Evolutionary conservation across 306 rosid species (phyloP), one percentile per base, ranked within the genome.

Genomic region (Rosa lucieae): DNA sequence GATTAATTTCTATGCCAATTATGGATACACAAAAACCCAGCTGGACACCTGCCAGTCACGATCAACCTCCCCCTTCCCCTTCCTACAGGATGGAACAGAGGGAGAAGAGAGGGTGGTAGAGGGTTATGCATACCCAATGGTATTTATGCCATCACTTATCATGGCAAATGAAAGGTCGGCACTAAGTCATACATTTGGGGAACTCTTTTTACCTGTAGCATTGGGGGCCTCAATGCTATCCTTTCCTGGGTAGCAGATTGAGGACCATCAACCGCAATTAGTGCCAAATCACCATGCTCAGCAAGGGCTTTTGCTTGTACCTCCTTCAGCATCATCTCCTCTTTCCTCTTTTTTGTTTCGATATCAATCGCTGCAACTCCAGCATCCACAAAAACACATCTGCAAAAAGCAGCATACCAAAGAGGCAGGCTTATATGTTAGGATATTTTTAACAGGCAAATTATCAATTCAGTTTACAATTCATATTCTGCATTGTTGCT

Each of bases 321-420:
- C 40, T 90, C 94, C 88, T 86, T 89, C 87, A 82, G 82, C 86
- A 86, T 93, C 85, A 90, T 92, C 89, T 93, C 98, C 75, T 89
- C 93, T 86, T 95, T 95, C 89, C 89, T 88, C 90, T 79, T 95
- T 88, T 80, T 95, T 10, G 94, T 91, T 87, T 93, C 98, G 67
- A 93, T 88, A 88, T 95, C 99, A 23, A 91, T 82, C 37, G 85
- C 88, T 7, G 96, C 91, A 82, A 95, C 91, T 87, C 99, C 99
- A 80, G 98, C 93, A 75, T 95, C 99, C 80, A 90, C 97, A 90
- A 93, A 95, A 76, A 95, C 98, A 80, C 97, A 82, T 89, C 99
- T 95, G 88, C 55, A 85, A 79, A 84, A 66, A 76, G 73, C 78
- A 83, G 80, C 79, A 65, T 59, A 42, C 59, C 18, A 70, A 75